phyloP scores from a whole-genome alignment of 1,139 yeast genomes.

The Saccharomyces hybrid region DNA sequence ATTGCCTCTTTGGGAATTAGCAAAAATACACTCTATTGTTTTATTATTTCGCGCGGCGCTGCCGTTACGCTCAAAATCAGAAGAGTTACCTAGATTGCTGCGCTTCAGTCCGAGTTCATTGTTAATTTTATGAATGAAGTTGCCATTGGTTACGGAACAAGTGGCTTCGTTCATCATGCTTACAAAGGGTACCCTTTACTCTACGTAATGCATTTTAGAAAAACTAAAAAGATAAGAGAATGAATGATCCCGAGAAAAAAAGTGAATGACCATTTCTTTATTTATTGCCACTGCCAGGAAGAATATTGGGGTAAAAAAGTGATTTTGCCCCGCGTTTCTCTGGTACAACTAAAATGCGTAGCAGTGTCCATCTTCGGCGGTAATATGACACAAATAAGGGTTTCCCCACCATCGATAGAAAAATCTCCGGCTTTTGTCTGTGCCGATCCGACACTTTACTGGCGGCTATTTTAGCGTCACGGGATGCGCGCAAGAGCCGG shows the following conservation, averaged over 20 bases:
- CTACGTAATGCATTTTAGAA: not conserved
- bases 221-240: not conserved
- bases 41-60: not conserved
- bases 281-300: not conserved
- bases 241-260: not conserved
- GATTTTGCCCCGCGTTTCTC: not conserved
- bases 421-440: not conserved
- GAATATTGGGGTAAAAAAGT: not conserved
- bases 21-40: not conserved
- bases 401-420: not conserved
- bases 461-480: not conserved
- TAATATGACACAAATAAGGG: not conserved
- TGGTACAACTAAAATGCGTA: not conserved
- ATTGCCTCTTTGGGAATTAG: not conserved
- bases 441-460: not conserved
- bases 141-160: constrained; percentile 1
- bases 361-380: not conserved
- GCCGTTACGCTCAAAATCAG: not conserved
- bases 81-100: not conserved
- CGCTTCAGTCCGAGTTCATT: not conserved
- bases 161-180: not conserved
- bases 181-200: not conserved
- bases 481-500: not conserved
- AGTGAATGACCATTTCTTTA: not conserved
- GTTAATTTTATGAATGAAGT: not conserved